phyloP scores from a whole-genome alignment of 495 filamentous ascomycete genomes.

The Annulohypoxylon maeteangense region DNA sequence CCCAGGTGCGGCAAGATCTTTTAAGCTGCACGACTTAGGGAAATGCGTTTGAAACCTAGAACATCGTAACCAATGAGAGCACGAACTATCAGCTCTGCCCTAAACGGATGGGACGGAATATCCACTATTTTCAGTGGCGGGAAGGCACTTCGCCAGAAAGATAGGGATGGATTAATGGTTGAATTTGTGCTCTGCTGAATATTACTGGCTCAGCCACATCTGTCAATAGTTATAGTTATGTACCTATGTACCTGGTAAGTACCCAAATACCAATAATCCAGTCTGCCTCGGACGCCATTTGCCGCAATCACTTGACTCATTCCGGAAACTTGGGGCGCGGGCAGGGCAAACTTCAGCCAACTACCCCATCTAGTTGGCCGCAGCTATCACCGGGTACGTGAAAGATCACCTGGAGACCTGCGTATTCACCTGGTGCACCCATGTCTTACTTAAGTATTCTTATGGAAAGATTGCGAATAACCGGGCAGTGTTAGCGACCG shows the following conservation, averaged over 20 bases:
- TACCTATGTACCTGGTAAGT: background rate
- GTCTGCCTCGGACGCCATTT: constrained; percentile 37
- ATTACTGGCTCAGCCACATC: constrained; percentile 32
- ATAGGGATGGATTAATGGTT: background rate
- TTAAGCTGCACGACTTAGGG: constrained; percentile 16
- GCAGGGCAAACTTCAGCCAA: constrained; percentile 24
- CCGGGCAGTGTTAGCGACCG: constrained; percentile 13
- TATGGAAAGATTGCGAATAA: background rate
- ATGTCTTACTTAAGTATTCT: constrained; percentile 4
- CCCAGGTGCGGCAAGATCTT: constrained; percentile 2
- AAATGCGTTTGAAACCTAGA: constrained; percentile 12
- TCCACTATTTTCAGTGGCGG: constrained; percentile 27
- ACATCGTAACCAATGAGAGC: constrained; percentile 19
- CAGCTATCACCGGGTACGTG: constrained; percentile 6
- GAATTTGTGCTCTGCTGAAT: background rate
- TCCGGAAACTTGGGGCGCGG: background rate
- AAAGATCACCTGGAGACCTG: constrained; percentile 31
- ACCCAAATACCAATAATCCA: background rate
- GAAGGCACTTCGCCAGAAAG: constrained; percentile 6
- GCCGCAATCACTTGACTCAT: constrained; percentile 35
- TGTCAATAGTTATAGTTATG: too few relatives aligned
- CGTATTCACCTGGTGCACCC: constrained; percentile 8
- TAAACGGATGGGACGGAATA: constrained; percentile 36
- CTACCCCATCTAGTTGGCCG: constrained; percentile 7
- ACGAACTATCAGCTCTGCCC: constrained; percentile 34